These are phyloP conservation scores for Leccinum boreale DNA, from an alignment of 768 basidiomycete genomes.

Conservation along the genomic window DNA sequence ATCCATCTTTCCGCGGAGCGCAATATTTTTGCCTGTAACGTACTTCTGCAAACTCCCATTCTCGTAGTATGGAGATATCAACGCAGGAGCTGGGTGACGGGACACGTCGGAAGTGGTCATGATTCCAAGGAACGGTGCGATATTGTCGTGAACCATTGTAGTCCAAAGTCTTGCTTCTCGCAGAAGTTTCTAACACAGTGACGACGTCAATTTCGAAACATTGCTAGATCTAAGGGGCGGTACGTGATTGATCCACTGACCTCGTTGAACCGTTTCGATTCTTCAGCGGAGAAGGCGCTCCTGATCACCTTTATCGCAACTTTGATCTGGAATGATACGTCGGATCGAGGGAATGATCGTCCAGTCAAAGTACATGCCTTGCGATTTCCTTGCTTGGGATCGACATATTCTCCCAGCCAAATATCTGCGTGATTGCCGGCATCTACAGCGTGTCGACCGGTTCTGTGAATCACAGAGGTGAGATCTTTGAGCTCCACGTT, in stretches of 20 bases:
- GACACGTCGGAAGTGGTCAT: slow-evolving; percentile 17
- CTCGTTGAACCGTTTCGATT: slow-evolving; percentile 19
- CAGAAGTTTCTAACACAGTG: slow-evolving; percentile 20
- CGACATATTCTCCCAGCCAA: slow-evolving; percentile 20
- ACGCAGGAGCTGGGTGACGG: slow-evolving; percentile 15
- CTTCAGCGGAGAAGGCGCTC: slow-evolving; percentile 11
- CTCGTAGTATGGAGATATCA: slow-evolving; percentile 28
- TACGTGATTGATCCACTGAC: slow-evolving; percentile 6
- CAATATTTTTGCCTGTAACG: slow-evolving; percentile 5
- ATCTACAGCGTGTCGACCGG: slow-evolving; percentile 15
- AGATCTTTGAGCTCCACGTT: slow-evolving; percentile 22
- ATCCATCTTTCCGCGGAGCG: slow-evolving; percentile 14
- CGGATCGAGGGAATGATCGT: background rate
- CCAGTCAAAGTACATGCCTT: slow-evolving; percentile 5
- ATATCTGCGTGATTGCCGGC: slow-evolving; percentile 22
- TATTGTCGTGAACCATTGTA: slow-evolving; percentile 18
- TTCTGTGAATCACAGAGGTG: slow-evolving; percentile 12
- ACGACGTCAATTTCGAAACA: background rate
- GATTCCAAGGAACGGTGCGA: slow-evolving; percentile 26
- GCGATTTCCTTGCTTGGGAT: slow-evolving; percentile 3
- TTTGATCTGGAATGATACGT: slow-evolving; percentile 1
- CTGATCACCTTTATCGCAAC: slow-evolving; percentile 30
- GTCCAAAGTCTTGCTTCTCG: slow-evolving; percentile 30
- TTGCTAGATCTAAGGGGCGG: background rate
- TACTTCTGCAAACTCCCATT: slow-evolving; percentile 20